These are phyloP conservation scores for Prunus yedoensis DNA, from an alignment of 331 rosid genomes.

Conservation along the genomic window DNA sequence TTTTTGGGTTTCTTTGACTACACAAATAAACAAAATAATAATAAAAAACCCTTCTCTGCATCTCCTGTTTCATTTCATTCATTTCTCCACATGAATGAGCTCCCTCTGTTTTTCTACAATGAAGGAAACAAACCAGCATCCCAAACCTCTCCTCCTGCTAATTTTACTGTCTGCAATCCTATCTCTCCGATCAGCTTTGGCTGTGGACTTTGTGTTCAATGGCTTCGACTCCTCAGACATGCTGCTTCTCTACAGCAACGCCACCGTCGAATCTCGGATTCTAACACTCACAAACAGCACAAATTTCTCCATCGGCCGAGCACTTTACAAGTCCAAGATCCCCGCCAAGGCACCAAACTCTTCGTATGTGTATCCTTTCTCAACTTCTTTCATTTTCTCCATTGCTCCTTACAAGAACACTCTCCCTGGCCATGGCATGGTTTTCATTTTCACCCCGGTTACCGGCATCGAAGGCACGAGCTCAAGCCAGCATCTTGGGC, in stretches of 20 bases:
- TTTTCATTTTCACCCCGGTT: conserved; percentile 61
- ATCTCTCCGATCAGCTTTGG: conserved; percentile 12
- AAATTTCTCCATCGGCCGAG: conserved; percentile 63
- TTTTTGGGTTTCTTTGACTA: neutral
- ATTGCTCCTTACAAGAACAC: conserved; percentile 47
- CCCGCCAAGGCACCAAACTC: conserved; percentile 46
- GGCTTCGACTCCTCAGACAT: conserved; percentile 53
- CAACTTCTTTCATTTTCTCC: conserved; percentile 82
- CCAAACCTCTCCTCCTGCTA: neutral
- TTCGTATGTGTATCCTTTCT: conserved; percentile 52
- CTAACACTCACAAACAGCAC: conserved; percentile 62
- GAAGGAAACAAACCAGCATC: conserved; percentile 16
- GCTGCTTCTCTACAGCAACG: conserved; percentile 54
- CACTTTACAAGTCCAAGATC: conserved; percentile 46
- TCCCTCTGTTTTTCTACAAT: conserved; percentile 20
- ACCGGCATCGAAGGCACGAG: conserved; percentile 55
- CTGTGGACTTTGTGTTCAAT: conserved; percentile 68
- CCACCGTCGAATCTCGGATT: conserved; percentile 50
- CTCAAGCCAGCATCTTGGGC: conserved; percentile 62
- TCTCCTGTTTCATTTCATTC: neutral
- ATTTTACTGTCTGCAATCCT: conserved; percentile 11
- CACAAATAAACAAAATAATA: too few relatives aligned
- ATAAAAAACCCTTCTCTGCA: neutral
- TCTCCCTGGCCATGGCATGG: conserved; percentile 81
- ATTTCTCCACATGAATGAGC: neutral